Percentiles rank a stretch among this genome's conserved stretches.
These are phyloP conservation scores for Calonectria fujianensis DNA, from an alignment of 2,329 filamentous ascomycete species.

Conservation along the genomic window DNA sequence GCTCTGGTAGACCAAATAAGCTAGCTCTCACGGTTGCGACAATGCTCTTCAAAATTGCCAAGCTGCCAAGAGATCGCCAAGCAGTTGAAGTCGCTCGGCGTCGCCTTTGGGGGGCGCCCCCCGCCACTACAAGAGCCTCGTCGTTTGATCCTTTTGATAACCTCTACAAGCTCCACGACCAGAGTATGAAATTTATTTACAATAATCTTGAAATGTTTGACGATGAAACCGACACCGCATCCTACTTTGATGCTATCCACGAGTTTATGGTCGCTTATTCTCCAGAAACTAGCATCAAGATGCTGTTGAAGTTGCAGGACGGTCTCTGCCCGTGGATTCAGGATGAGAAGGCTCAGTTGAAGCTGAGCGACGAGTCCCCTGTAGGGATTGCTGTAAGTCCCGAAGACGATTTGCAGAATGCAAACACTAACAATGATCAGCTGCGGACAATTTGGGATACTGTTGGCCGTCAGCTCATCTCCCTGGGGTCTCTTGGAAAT, in stretches of 20 bases:
- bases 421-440: conserved; percentile 61
- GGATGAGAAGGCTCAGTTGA: conserved; percentile 70
- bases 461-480: conserved; percentile 64
- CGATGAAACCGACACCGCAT: conserved; percentile 60
- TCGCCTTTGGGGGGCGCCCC: conserved; percentile 75
- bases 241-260: conserved; percentile 73
- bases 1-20: conserved; percentile 39
- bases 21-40: conserved; percentile 61
- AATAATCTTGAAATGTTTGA: conserved; percentile 62
- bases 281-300: conserved; percentile 69
- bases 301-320: conserved; percentile 76
- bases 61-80: conserved; percentile 75
- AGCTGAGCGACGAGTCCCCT: conserved; percentile 62
- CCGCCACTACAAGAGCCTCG: conserved; percentile 60
- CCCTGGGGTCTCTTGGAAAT: conserved; percentile 60
- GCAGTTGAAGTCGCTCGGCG: conserved; percentile 79
- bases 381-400: conserved; percentile 68
- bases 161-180: conserved; percentile 77
- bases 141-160: conserved; percentile 78
- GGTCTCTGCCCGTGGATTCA: conserved; percentile 79
- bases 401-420: background rate
- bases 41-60: conserved; percentile 68
- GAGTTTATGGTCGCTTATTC: conserved; percentile 72
- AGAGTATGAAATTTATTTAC: conserved; percentile 75
- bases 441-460: conserved; percentile 70